A percentile compares a stretch with the other conserved stretches of the same genome.
Conservation (phyloP, 768 basidiomycete genomes). For the Macrocybe gigantea region DNA sequence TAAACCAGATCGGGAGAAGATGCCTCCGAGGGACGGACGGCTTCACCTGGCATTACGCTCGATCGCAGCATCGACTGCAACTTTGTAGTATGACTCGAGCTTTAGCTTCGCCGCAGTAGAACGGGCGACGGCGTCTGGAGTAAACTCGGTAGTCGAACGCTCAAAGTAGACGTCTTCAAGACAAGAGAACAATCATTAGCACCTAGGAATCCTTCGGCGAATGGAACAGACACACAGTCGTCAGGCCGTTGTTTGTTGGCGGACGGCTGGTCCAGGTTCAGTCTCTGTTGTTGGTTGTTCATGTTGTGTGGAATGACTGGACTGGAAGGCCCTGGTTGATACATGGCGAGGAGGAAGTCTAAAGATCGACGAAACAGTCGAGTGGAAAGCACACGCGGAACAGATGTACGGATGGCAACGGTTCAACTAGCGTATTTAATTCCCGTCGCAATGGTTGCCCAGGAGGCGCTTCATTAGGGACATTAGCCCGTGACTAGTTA, state of each 20-base stretch:
- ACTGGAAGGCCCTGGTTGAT: constrained; percentile 34
- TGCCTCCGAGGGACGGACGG: neutral
- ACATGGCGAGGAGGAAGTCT: constrained; percentile 19
- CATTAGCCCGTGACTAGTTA: neutral
- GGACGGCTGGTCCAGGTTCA: constrained; percentile 26
- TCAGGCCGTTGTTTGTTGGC: constrained; percentile 34
- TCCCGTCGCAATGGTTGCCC: constrained; percentile 27
- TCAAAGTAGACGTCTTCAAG: constrained; percentile 92
- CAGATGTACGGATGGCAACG: constrained; percentile 5
- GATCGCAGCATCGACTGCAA: constrained; percentile 94
- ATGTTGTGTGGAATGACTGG: constrained; percentile 18
- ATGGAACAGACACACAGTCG: constrained; percentile 29
- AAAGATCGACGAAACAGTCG: constrained; percentile 5
- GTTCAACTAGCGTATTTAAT: constrained; percentile 11
- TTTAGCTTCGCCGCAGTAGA: constrained; percentile 94
- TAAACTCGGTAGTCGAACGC: constrained; percentile 75
- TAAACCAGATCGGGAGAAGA: neutral
- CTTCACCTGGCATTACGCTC: constrained; percentile 86
- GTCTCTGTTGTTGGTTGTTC: constrained; percentile 25
- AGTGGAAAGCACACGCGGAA: constrained; percentile 6
- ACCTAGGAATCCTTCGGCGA: neutral
- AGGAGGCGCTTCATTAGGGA: constrained; percentile 3
- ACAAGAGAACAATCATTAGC: constrained; percentile 5
- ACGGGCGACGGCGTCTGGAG: constrained; percentile 80
- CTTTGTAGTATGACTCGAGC: constrained; percentile 96